phyloP scores from a whole-genome alignment of 2,329 filamentous ascomycete species.

The Stachybotrys echinatus region DNA sequence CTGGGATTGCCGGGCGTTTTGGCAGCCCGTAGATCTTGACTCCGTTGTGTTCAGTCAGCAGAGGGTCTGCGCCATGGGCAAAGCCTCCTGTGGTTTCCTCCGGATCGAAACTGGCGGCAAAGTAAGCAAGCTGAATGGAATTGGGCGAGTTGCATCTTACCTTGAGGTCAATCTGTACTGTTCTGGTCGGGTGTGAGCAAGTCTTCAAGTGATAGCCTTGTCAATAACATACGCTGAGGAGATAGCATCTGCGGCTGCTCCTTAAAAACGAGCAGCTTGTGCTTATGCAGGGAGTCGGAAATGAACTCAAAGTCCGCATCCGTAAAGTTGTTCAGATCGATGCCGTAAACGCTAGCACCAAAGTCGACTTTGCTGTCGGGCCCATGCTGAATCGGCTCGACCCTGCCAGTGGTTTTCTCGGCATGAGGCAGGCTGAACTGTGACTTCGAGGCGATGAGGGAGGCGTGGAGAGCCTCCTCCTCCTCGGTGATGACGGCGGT shows the following conservation, averaged over 20 bases:
- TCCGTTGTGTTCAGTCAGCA: no score
- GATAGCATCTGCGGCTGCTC: background rate
- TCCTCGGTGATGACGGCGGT: background rate
- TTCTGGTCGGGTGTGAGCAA: no score
- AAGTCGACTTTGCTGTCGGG: background rate
- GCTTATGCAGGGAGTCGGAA: background rate
- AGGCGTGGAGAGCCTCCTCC: background rate
- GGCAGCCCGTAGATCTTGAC: no score
- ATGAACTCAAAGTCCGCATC: background rate
- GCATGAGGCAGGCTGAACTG: background rate
- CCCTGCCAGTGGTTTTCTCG: background rate
- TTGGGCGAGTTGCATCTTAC: no score
- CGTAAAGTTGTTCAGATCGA: background rate
- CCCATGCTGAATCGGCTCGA: background rate
- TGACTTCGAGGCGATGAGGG: background rate
- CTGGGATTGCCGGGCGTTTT: no score
- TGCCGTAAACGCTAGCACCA: background rate
- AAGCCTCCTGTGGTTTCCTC: no score
- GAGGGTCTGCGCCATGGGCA: no score
- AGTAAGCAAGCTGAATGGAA: no score
- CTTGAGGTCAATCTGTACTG: no score
- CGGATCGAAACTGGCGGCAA: no score
- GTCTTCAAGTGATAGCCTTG: background rate
- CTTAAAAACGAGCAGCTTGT: background rate
- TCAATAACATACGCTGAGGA: background rate